These are phyloP conservation scores for Apiotrichum montevideense DNA, from an alignment of 1,284 basidiomycete genomes.

Conservation along the genomic window DNA sequence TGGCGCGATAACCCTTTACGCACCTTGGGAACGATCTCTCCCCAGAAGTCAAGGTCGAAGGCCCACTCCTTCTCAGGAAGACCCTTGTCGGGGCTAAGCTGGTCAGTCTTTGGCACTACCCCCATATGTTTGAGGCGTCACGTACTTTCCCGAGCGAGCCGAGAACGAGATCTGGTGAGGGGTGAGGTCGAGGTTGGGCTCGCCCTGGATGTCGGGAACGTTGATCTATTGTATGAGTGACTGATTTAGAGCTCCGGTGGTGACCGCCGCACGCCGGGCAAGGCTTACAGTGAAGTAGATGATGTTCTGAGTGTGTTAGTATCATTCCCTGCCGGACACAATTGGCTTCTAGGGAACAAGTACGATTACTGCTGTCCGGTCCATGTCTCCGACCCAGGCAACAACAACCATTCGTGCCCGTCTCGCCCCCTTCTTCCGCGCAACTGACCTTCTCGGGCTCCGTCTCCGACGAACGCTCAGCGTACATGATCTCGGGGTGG, in stretches of 20 bases:
- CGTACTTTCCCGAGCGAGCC: conserved; percentile 65
- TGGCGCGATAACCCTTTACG: conserved; percentile 10
- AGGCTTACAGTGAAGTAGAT: conserved; percentile 63
- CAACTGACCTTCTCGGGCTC: conserved; percentile 62
- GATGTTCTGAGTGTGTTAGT: conserved; percentile 57
- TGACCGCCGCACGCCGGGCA: too few relatives aligned
- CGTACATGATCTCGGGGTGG: conserved; percentile 86
- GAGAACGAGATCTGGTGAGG: conserved; percentile 62
- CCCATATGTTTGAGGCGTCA: conserved; percentile 12
- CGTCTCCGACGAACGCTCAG: conserved; percentile 69
- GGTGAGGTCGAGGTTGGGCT: conserved; percentile 61
- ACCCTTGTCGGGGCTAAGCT: conserved; percentile 51
- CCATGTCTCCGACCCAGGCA: conserved; percentile 48
- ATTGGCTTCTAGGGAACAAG: too few relatives aligned
- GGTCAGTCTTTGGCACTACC: background rate
- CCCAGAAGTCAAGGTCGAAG: conserved; percentile 67
- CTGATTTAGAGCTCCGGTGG: background rate
- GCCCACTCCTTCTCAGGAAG: conserved; percentile 60
- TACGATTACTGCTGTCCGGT: conserved; percentile 56
- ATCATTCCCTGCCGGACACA: too few relatives aligned
- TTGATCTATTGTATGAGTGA: conserved; percentile 45
- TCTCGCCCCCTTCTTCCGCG: background rate
- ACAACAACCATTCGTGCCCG: too few relatives aligned
- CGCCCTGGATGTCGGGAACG: conserved; percentile 67
- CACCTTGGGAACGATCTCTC: conserved; percentile 68